Evolutionary conservation across 148 eudicot species (phyloP), one percentile per base, ranked within the genome.

Genomic region (Rhododendron henanense): DNA sequence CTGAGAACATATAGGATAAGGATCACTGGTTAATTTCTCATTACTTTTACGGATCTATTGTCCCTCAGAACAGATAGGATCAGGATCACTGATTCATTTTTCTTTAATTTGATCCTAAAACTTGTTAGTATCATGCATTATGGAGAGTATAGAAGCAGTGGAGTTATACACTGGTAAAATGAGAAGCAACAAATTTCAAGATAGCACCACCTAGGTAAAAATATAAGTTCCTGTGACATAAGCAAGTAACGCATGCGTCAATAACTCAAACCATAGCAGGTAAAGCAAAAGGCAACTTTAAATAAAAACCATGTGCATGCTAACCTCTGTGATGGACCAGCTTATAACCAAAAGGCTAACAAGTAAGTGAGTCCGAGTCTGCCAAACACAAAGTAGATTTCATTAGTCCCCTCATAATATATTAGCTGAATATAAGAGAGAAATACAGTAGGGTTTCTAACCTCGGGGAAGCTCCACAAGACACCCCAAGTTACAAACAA

Each of bases 271-370:
- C n/a, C 80, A 77, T 44, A 77, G 21, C 45, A 75, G 47, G 25
- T 19, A 16, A 71, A 13, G 37, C 33, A 65, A 65, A n/a, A 19
- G 63, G 73, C 73, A 28, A 25, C 14, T 11, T n/a, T 2, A 71
- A 31, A 10, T 28, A 28, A 71, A 5, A 3, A 5, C 0, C 21
- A 4, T 55, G 31, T 3, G 23, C 7, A 81, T 65, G 53, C 93
- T 63, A 57, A 95, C 98, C 96, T 97, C 99, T 31, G 98, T 94
- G 84, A 94, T 87, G 69, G 96, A 89, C 99, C 99, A 95, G 91
- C 99, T 97, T 90, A 95, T 90, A 28, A 95, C 94, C 81, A 96
- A 90, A 81, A 98, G 94, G 88, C 94, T 91, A 84, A 97, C 97
- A 51, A 97, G 94, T 73, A 91, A 83, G 90, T 93, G 97, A 33